Evolutionary conservation across 208 protist species (phyloP).

Genomic region (Leishmania tarentolae): DNA sequence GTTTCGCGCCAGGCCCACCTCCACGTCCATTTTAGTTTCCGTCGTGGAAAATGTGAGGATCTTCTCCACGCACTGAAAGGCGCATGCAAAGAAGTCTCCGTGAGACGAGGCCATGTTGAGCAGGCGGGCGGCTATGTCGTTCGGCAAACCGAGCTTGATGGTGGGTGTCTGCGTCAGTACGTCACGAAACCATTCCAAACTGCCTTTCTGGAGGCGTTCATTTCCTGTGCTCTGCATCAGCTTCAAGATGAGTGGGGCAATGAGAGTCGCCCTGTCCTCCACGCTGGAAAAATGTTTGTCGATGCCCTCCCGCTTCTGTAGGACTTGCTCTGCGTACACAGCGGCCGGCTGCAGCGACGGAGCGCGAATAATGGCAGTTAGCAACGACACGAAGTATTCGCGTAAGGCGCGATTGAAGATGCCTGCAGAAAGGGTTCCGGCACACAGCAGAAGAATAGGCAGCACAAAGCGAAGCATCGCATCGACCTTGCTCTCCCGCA

Average conservation of each 20-base stretch:
- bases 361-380: slow-evolving; percentile 35
- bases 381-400: slow-evolving; percentile 42
- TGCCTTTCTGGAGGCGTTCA: slow-evolving; percentile 27
- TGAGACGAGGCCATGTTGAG: slow-evolving; percentile 26
- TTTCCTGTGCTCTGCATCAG: slow-evolving; percentile 38
- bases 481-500: slow-evolving; percentile 38
- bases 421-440: slow-evolving; percentile 16
- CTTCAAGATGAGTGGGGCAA: slow-evolving; percentile 50
- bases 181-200: slow-evolving; percentile 30
- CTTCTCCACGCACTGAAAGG: slow-evolving; percentile 46
- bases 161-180: slow-evolving; percentile 24
- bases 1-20: slow-evolving; percentile 23
- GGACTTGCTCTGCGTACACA: slow-evolving; percentile 46
- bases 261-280: slow-evolving; percentile 32
- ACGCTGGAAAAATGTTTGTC: slow-evolving; percentile 33
- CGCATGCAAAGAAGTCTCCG: slow-evolving; percentile 10
- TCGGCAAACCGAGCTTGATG: slow-evolving; percentile 19
- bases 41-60: slow-evolving; percentile 29
- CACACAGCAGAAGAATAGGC: slow-evolving; percentile 54
- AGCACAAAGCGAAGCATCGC: slow-evolving; percentile 52
- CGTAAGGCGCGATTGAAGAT: slow-evolving; percentile 38
- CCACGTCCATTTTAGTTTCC: slow-evolving; percentile 30
- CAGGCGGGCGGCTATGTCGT: slow-evolving; percentile 29
- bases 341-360: slow-evolving; percentile 23
- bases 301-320: slow-evolving; percentile 46